These are phyloP conservation scores for Flaveria bidentis DNA, from an alignment of 129 eudicot species.

Conservation along the genomic window DNA sequence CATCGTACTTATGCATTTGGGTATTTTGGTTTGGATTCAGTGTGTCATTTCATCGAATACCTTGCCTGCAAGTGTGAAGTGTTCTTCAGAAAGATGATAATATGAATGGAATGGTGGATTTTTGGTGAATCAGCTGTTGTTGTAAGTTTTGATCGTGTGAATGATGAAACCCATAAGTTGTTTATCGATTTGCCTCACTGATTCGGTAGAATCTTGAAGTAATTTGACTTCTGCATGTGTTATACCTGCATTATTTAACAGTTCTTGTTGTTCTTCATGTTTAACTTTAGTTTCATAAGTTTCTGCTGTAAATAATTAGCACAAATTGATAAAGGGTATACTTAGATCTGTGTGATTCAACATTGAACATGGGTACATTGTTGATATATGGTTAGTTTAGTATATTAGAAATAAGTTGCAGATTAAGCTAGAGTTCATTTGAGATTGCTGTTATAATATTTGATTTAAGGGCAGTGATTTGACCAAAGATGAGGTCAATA, in stretches of 20 bases:
- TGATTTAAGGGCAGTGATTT: slow-evolving; percentile 16
- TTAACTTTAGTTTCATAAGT: not conserved
- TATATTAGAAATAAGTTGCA: not conserved
- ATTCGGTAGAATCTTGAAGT: slow-evolving; percentile 3
- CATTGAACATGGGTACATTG: slow-evolving; percentile 17
- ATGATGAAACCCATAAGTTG: no score
- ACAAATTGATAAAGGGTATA: not conserved
- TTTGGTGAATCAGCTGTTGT: not conserved
- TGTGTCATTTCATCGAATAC: slow-evolving; percentile 20
- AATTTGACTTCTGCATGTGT: not conserved
- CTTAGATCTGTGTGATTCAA: slow-evolving; percentile 20
- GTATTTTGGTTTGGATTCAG: slow-evolving; percentile 15
- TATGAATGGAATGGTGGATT: slow-evolving; percentile 20
- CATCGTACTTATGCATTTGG: slow-evolving; percentile 22
- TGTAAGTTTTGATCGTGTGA: not conserved
- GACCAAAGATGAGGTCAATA: slow-evolving; percentile 65
- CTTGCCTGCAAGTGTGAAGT: slow-evolving; percentile 22
- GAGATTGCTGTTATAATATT: not conserved
- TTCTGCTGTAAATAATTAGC: not conserved
- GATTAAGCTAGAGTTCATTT: no score
- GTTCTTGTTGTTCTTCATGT: slow-evolving; percentile 24
- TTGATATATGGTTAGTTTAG: not conserved
- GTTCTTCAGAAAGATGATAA: not conserved
- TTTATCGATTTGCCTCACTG: not conserved
- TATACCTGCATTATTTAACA: no score